These are phyloP conservation scores for Cytospora chrysosperma DNA, from an alignment of 2,329 filamentous ascomycete genomes.

Conservation along the genomic window DNA sequence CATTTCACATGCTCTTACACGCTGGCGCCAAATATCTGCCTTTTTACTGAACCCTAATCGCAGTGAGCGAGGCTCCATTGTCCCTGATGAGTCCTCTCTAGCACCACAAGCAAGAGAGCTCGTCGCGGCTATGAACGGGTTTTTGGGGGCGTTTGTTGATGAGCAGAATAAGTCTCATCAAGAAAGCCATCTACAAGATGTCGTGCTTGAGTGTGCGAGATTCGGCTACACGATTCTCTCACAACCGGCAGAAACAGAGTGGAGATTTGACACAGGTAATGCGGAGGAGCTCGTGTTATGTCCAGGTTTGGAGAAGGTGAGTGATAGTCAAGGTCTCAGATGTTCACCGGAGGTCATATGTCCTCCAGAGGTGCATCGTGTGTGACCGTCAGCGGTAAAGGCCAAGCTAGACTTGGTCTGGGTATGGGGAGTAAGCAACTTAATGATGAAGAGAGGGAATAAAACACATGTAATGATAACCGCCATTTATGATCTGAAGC, in stretches of 20 bases:
- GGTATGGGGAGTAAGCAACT: background rate
- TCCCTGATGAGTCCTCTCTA: slow-evolving; percentile 31
- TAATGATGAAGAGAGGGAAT: background rate
- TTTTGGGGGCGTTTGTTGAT: slow-evolving; percentile 36
- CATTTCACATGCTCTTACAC: slow-evolving; percentile 36
- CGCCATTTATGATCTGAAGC: background rate
- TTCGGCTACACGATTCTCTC: slow-evolving; percentile 44
- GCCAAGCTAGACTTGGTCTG: background rate
- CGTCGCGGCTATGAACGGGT: slow-evolving; percentile 34
- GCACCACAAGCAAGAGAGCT: slow-evolving; percentile 35
- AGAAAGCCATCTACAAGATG: slow-evolving; percentile 38
- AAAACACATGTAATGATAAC: background rate
- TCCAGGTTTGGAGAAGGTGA: slow-evolving; percentile 19
- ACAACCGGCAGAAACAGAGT: slow-evolving; percentile 38
- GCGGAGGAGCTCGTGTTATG: slow-evolving; percentile 2
- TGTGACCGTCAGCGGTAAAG: slow-evolving; percentile 8
- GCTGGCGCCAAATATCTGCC: slow-evolving; percentile 44
- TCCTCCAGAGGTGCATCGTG: slow-evolving; percentile 12
- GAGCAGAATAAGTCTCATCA: slow-evolving; percentile 34
- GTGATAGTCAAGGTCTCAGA: slow-evolving; percentile 12
- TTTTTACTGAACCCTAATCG: slow-evolving; percentile 42
- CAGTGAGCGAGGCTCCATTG: slow-evolving; percentile 37
- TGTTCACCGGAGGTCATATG: slow-evolving; percentile 13
- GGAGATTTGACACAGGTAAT: background rate
- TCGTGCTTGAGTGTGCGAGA: slow-evolving; percentile 41